Evolutionary conservation across 1,284 basidiomycete genomes (phyloP).

Genomic region (Microbotryomycetes sp.): DNA sequence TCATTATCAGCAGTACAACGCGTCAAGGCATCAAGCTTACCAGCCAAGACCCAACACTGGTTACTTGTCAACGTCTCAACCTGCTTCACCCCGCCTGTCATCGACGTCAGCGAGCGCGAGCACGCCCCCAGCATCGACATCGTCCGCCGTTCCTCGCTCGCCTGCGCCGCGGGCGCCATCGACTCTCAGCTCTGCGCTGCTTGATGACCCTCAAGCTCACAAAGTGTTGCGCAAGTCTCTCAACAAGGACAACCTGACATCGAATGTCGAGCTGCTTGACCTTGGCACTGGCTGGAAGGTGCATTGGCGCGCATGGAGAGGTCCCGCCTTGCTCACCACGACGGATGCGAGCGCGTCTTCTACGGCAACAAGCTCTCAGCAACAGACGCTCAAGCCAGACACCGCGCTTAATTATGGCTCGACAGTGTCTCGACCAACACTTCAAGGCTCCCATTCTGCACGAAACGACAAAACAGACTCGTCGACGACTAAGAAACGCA

Average conservation of each 20-base stretch:
- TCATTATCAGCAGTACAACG: no score
- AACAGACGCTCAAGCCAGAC: constrained; percentile 3
- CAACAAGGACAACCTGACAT: not conserved
- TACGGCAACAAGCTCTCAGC: not conserved
- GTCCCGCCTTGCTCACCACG: constrained; percentile 10
- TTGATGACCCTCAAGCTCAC: not conserved
- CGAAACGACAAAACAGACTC: not conserved
- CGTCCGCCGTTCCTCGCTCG: not conserved
- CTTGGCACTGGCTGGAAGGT: constrained; percentile 24
- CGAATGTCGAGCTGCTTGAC: constrained; percentile 14
- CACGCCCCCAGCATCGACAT: not conserved
- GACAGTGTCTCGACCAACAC: not conserved
- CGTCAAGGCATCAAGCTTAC: not conserved
- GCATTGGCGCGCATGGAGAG: constrained; percentile 24
- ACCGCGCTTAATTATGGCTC: not conserved
- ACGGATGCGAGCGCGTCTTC: not conserved
- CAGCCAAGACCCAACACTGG: not conserved
- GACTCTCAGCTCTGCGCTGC: no score
- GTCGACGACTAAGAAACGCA: constrained; percentile 6
- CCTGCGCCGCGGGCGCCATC: not conserved
- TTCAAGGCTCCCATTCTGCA: not conserved
- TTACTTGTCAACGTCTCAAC: not conserved
- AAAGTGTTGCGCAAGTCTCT: constrained; percentile 3
- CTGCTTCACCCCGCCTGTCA: not conserved
- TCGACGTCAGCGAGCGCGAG: not conserved